Base-by-base conservation (phyloP, 2,329 filamentous ascomycete genomes). In the Arachnomyces sp. region DNA sequence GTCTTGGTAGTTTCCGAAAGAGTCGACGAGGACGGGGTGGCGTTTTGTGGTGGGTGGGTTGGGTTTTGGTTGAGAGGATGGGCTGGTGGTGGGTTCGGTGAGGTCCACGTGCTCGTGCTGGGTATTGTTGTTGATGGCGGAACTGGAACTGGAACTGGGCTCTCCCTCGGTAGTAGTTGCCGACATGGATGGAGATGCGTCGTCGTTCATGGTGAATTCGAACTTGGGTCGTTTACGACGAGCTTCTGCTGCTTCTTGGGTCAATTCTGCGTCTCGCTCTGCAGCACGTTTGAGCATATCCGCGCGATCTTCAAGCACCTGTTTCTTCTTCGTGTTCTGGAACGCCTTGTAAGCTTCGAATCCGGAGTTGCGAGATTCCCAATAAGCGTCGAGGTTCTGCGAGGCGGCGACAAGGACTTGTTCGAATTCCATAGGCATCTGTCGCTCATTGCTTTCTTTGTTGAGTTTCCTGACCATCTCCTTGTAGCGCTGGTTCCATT, bases 401-500 rank as follows among this genome's bases (percentile, higher is more conserved):
- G n/a, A 16, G 5, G 39, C 39, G 7, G 34, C 39, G 12, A 21
- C 9, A 8, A 41, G 28, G 33, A 17, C 33, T 30, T 41, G 15
- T 5, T 28, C 34, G 31, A 37, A 37, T n/a, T 36, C 39, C 29
- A 18, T 28, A 4, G 39, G 34, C 16, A 41, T 13, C 12, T 17
- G 17, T 8, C 17, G 15, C 28, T 16, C 17, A 13, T 12, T 25
- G 11, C 29, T 41, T n/a, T 41, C 29, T 14, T 35, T 15, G 8
- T 33, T 34, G 5, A 37, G 28, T 16, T 37, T 31, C 14, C 4
- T n/a, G 29, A 37, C 34, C 28, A 32, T 33, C 8, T 17, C 15
- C 9, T 37, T 25, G 30, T 47, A 38, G n/a, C 28, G 17, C 14
- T 40, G 17, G 28, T 35, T 28, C 44, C 47, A 50, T 7, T 28